These are phyloP conservation scores for Harringtonia aguacate DNA, from an alignment of 2,329 filamentous ascomycete genomes.

Conservation along the genomic window DNA sequence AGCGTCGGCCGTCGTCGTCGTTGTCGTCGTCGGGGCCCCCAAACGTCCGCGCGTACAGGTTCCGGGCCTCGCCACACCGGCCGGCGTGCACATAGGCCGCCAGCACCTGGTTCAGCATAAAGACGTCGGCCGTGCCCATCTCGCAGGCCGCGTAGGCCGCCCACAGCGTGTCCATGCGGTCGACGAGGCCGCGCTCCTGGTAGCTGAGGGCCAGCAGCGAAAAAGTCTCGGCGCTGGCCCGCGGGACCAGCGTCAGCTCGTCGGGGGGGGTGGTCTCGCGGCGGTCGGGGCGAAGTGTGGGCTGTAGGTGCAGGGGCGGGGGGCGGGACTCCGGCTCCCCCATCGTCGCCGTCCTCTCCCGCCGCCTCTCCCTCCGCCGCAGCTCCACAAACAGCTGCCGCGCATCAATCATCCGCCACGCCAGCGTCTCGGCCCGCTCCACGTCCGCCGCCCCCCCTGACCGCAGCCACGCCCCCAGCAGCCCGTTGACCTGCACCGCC, in stretches of 20 bases:
- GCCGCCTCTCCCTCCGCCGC: conserved; percentile 19
- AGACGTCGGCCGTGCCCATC: conserved; percentile 45
- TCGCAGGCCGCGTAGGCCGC: conserved; percentile 51
- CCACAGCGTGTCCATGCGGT: conserved; percentile 49
- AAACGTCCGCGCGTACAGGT: conserved; percentile 46
- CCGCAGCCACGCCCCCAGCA: conserved; percentile 70
- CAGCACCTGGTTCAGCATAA: conserved; percentile 72
- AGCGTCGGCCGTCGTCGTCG: too few relatives aligned
- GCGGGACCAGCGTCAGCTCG: conserved; percentile 29
- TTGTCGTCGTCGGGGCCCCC: conserved; percentile 15
- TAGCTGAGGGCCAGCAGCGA: conserved; percentile 65
- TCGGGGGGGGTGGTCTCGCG: conserved; percentile 5
- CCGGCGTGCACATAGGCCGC: conserved; percentile 53
- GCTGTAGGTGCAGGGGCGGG: too few relatives aligned
- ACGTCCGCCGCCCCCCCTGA: conserved; percentile 42
- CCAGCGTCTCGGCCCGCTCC: conserved; percentile 55
- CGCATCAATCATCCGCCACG: conserved; percentile 66
- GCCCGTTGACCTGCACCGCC: conserved; percentile 68
- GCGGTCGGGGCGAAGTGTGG: too few relatives aligned
- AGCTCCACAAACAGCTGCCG: conserved; percentile 52
- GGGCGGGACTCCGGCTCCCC: too few relatives aligned
- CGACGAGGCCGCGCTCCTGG: conserved; percentile 46
- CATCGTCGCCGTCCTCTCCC: conserved; percentile 1
- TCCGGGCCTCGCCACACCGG: conserved; percentile 40
- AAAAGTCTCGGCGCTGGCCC: conserved; percentile 69